Evolutionary conservation across 139 green algal genomes (phyloP).

Genomic region (Chlorella ohadii): DNA sequence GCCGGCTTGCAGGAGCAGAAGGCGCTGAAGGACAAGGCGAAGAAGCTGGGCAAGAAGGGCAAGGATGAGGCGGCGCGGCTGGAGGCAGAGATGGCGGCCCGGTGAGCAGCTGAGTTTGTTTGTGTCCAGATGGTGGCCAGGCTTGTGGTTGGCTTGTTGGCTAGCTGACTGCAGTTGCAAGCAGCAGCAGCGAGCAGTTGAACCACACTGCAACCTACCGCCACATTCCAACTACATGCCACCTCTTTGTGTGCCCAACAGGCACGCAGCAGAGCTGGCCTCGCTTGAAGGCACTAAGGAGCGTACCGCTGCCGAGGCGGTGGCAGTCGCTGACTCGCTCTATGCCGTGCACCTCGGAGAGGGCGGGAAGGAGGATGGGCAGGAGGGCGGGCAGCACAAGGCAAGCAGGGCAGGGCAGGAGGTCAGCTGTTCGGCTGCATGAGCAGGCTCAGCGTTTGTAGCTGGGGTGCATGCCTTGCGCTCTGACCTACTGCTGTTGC

Average conservation of each 20-base stretch:
- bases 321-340: constrained; percentile 33
- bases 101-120: constrained; percentile 33
- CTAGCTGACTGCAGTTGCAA: no score
- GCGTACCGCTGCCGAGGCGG: constrained; percentile 7
- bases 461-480: no score
- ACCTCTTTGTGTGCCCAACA: no score
- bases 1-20: constrained; percentile 68
- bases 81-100: constrained; percentile 55
- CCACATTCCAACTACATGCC: no score
- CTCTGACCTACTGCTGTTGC: no score
- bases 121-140: no score
- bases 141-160: no score
- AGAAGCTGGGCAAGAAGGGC: constrained; percentile 80
- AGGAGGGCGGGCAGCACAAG: constrained; percentile 21
- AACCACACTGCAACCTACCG: no score
- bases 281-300: constrained; percentile 52
- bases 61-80: constrained; percentile 74
- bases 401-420: constrained; percentile 22
- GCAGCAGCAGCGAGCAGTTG: no score
- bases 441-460: no score
- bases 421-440: not conserved
- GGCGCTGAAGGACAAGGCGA: constrained; percentile 75
- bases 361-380: not conserved
- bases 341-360: constrained; percentile 33
- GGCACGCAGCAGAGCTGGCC: constrained; percentile 70